These are phyloP conservation scores for Xylaria bambusicola DNA, from an alignment of 495 filamentous ascomycete genomes.

Conservation along the genomic window DNA sequence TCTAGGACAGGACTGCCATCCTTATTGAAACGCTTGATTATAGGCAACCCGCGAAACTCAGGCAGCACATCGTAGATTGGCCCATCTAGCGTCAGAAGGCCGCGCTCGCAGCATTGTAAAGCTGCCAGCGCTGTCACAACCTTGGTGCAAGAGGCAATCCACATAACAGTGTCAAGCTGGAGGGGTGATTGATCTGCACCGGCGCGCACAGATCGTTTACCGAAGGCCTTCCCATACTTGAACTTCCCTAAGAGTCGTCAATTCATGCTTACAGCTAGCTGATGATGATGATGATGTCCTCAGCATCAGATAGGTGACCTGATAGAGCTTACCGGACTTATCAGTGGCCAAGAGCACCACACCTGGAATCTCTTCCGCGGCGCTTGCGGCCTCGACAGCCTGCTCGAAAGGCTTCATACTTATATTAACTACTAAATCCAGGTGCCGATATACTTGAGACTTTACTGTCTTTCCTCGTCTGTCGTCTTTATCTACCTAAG, in stretches of 20 bases:
- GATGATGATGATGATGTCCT: neutral
- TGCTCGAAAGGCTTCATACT: slow-evolving; percentile 16
- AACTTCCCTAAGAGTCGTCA: neutral
- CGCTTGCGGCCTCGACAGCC: slow-evolving; percentile 15
- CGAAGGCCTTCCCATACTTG: slow-evolving; percentile 12
- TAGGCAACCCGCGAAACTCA: slow-evolving; percentile 6
- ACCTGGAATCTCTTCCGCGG: slow-evolving; percentile 15
- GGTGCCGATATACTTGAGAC: no score
- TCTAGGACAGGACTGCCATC: slow-evolving; percentile 11
- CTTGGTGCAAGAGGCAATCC: slow-evolving; percentile 23
- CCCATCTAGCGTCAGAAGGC: slow-evolving; percentile 16
- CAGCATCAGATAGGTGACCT: neutral
- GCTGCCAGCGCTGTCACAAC: slow-evolving; percentile 18
- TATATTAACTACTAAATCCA: slow-evolving; percentile 2
- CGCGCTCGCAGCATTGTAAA: slow-evolving; percentile 18
- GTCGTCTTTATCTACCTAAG: no score
- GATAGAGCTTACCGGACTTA: slow-evolving; percentile 13
- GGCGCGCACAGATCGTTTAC: slow-evolving; percentile 14
- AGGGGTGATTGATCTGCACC: slow-evolving; percentile 18
- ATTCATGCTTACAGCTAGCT: neutral
- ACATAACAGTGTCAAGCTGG: slow-evolving; percentile 18
- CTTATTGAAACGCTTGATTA: slow-evolving; percentile 14
- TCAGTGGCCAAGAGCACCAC: slow-evolving; percentile 17
- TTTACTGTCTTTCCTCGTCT: no score
- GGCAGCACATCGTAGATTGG: slow-evolving; percentile 22